Conservation (phyloP, 768 basidiomycete genomes). For the Leccinum sublutescens region DNA sequence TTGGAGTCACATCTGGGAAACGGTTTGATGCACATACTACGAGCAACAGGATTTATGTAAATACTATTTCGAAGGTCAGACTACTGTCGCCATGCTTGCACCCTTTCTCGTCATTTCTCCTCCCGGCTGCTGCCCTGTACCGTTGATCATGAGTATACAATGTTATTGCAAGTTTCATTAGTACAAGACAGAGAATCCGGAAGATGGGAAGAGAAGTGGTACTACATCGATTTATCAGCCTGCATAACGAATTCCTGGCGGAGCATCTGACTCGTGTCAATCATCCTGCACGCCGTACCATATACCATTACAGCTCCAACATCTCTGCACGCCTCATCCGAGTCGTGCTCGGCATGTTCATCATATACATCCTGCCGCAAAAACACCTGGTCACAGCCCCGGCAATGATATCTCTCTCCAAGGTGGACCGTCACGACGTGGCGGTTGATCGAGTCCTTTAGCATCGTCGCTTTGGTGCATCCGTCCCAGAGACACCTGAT, state of each 20-base stretch:
- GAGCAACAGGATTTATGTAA: no score
- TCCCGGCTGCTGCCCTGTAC: not conserved
- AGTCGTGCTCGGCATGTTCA: not conserved
- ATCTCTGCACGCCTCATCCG: not conserved
- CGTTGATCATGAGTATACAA: not conserved
- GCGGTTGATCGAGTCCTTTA: not conserved
- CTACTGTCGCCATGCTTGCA: no score
- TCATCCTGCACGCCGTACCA: not conserved
- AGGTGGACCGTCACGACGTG: conserved; percentile 7
- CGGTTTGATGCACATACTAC: no score
- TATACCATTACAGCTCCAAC: not conserved
- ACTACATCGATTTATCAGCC: not conserved
- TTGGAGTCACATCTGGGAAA: no score
- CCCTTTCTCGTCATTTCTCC: not conserved
- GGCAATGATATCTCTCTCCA: not conserved
- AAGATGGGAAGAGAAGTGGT: not conserved
- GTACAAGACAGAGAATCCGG: not conserved
- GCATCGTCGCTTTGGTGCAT: not conserved
- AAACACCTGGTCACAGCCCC: conserved; percentile 1
- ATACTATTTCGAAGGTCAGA: no score
- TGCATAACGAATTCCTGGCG: not conserved
- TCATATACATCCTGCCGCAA: conserved; percentile 3
- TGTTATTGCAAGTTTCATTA: not conserved
- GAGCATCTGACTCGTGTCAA: not conserved
- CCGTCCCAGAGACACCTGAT: not conserved